Percentiles rank a stretch among this genome's conserved stretches.
Conservation (phyloP, 2,329 filamentous ascomycete genomes). For the Monilinia vaccinii-corymbosi region DNA sequence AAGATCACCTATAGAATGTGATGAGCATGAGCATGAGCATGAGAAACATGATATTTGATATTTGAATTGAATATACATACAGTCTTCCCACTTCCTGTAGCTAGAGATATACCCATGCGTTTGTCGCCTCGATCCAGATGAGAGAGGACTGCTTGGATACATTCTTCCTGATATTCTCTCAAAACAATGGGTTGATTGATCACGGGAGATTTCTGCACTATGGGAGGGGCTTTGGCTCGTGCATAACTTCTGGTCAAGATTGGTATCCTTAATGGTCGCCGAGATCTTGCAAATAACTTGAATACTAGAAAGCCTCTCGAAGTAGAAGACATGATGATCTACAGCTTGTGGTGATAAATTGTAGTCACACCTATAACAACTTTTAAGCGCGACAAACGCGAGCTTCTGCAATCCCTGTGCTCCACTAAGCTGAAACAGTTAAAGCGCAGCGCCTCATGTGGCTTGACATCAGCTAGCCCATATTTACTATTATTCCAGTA, state of each 20-base stretch:
- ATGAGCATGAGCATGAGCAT: not conserved
- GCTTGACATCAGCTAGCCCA: not conserved
- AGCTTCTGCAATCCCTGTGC: not conserved
- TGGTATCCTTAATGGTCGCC: not conserved
- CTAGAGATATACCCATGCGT: slow-evolving; percentile 73
- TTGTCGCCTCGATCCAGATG: slow-evolving; percentile 65
- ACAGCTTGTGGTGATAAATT: not conserved
- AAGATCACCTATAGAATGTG: slow-evolving; percentile 65
- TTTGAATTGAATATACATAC: slow-evolving; percentile 36
- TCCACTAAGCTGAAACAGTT: too few species aligned
- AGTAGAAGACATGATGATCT: slow-evolving; percentile 24
- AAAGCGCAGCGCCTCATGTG: not conserved
- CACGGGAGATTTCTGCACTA: not conserved
- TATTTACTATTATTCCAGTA: too few species aligned
- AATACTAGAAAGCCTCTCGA: slow-evolving; percentile 21
- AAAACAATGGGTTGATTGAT: slow-evolving; percentile 42
- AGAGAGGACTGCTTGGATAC: slow-evolving; percentile 69
- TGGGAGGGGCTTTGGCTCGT: slow-evolving; percentile 8
- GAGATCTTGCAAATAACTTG: not conserved
- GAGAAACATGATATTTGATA: too few species aligned
- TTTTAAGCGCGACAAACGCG: slow-evolving; percentile 4
- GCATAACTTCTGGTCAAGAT: slow-evolving; percentile 10
- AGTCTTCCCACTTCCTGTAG: slow-evolving; percentile 84
- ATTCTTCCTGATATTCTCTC: slow-evolving; percentile 84
- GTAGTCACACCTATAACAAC: not conserved